Conservation (phyloP, 148 eudicot genomes). For the Talinum fruticosum region DNA sequence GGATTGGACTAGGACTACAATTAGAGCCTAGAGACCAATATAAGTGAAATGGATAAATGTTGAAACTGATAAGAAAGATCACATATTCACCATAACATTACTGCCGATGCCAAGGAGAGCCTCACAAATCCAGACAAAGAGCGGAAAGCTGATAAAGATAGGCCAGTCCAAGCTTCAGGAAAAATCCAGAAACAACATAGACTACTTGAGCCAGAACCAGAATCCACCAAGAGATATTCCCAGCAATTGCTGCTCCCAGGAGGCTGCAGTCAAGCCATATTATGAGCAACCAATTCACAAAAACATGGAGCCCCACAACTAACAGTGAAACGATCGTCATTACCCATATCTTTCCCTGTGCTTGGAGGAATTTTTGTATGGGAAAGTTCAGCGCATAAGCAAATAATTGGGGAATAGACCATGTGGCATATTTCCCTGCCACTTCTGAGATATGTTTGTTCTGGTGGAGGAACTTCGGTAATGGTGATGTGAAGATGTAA, state of each 20-base stretch:
- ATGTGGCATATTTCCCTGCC: constrained; percentile 33
- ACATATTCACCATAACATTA: constrained; percentile 36
- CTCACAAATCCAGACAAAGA: constrained; percentile 33
- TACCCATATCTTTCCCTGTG: constrained; percentile 38
- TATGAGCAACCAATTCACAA: constrained; percentile 36
- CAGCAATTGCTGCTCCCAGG: constrained; percentile 47
- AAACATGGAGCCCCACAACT: constrained; percentile 28
- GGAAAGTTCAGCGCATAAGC: constrained; percentile 43
- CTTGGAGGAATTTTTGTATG: constrained; percentile 41
- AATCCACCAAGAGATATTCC: constrained; percentile 44
- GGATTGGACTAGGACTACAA: too few relatives aligned
- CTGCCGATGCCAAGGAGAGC: constrained; percentile 39
- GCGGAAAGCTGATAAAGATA: constrained; percentile 31
- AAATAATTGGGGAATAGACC: constrained; percentile 41
- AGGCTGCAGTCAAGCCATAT: constrained; percentile 29
- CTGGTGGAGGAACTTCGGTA: constrained; percentile 32
- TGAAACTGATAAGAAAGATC: not conserved
- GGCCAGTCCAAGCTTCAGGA: constrained; percentile 45
- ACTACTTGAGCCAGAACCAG: constrained; percentile 29
- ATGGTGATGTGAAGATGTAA: constrained; percentile 35
- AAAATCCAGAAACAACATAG: constrained; percentile 36
- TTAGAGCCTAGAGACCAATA: not conserved
- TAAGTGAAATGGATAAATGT: not conserved
- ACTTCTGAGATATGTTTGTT: constrained; percentile 30
- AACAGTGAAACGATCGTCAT: constrained; percentile 28